Base-by-base conservation (phyloP, 768 basidiomycete genomes). In the Macrolepiota fuliginosa region DNA sequence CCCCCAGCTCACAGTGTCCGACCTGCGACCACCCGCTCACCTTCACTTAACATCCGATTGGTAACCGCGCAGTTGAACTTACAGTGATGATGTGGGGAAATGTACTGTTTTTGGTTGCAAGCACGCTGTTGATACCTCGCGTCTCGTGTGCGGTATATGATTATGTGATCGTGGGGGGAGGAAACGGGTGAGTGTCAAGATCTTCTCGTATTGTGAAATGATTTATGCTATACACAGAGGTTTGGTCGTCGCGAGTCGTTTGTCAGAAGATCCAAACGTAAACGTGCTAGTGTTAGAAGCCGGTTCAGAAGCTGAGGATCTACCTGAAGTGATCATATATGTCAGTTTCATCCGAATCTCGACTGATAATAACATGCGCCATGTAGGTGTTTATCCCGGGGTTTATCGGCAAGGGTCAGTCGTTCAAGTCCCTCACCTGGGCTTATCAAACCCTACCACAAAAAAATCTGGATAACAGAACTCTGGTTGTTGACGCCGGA, bases 401-500 rank as follows among this genome's bases (percentile, higher is more conserved):
- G 2, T 59, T 73, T 24, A 68, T 70, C 29, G 74, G 72, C 0
- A 66, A 63, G 13, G 74, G 73, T 4, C 65, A 68, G 55, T 56
- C 73, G 1, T 67, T 71, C 62, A 74, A 78, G 1, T 69, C 76
- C 13, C 76, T 83, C 64, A 78, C 83, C 66, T 86, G 83, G 83
- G 71, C 73, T 22, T 84, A 80, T 73, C 63, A 68, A 29, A 81
- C 81, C 12, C 72, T 76, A 2, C 74, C 79, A 0, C 83, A 86
- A 66, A 59, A 71, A 0, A 67, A 78, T 50, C 72, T 80, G 7
- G 70, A 70, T 53, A 75, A 78, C 62, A 74, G 82, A 17, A 67
- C 62, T 4, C 61, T 82, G n/a, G 64, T 73, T 1, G 66, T 75
- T 10, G 66, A 66, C 32, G 74, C 74, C 0, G 74, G 74, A 1